Conservation (phyloP, 345 rosid genomes). For the Gossypium mustelinum region DNA sequence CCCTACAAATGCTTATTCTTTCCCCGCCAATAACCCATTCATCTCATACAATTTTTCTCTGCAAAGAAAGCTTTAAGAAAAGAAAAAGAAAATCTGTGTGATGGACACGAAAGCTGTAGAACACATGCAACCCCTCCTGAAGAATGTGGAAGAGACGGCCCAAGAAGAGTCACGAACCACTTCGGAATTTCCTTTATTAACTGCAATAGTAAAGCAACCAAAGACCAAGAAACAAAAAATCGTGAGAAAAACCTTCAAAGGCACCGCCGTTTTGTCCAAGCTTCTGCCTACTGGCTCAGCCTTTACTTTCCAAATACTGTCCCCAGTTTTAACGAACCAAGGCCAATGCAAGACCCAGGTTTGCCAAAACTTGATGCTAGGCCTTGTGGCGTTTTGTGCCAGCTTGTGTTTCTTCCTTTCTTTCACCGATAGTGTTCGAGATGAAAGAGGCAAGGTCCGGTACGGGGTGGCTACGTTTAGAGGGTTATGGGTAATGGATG, state of each 20-base stretch:
- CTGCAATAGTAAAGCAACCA: slow-evolving; percentile 11
- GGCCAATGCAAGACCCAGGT: slow-evolving; percentile 51
- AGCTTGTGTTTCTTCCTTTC: slow-evolving; percentile 50
- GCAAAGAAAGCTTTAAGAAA: not conserved
- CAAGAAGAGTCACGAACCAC: not conserved
- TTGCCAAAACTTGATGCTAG: slow-evolving; percentile 36
- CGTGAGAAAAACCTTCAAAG: slow-evolving; percentile 58
- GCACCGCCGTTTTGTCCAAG: slow-evolving; percentile 50
- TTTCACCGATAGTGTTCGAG: slow-evolving; percentile 52
- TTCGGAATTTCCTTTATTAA: not conserved
- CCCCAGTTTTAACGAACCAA: slow-evolving; percentile 59
- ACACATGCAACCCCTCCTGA: slow-evolving; percentile 2
- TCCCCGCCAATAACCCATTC: not conserved
- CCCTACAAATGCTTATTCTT: not conserved
- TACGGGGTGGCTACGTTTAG: slow-evolving; percentile 58
- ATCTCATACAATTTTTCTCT: not conserved
- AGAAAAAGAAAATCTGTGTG: not conserved
- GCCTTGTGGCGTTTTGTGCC: slow-evolving; percentile 38
- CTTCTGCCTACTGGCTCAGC: slow-evolving; percentile 74
- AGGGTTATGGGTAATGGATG: slow-evolving; percentile 61
- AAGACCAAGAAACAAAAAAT: slow-evolving; percentile 35
- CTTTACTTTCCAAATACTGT: slow-evolving; percentile 58
- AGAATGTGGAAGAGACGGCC: not conserved
- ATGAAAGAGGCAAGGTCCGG: slow-evolving; percentile 61
- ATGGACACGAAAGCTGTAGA: slow-evolving; percentile 14